Conservation (phyloP, 1,284 basidiomycete species). For the Neolentinus lepideus region DNA sequence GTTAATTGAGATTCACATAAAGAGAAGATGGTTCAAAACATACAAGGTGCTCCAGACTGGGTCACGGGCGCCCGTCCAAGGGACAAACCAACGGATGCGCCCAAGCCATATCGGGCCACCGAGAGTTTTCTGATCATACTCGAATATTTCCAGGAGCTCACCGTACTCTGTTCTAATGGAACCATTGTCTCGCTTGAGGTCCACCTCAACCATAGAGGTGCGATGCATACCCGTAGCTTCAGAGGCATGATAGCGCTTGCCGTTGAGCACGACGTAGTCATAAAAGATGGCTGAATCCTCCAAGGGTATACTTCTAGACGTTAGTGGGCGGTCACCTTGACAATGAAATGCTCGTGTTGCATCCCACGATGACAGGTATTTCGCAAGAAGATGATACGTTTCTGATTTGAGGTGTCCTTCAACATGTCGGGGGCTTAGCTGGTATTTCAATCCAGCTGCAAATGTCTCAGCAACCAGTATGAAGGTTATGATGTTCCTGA, state of each 20-base stretch:
- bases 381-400: neutral
- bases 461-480: neutral
- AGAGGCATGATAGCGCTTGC: neutral
- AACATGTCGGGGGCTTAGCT: neutral
- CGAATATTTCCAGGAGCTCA: too few relatives aligned
- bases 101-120: too few relatives aligned
- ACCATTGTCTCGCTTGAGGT: too few relatives aligned
- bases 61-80: too few relatives aligned
- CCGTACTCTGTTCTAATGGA: too few relatives aligned
- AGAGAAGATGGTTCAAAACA: too few relatives aligned
- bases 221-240: too few relatives aligned
- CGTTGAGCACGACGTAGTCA: neutral
- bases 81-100: too few relatives aligned
- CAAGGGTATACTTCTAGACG: neutral
- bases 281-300: neutral
- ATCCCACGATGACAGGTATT: neutral
- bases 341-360: neutral
- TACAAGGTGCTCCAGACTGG: too few relatives aligned
- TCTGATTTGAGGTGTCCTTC: neutral
- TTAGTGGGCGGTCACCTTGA: neutral
- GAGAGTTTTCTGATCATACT: too few relatives aligned
- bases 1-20: too few relatives aligned
- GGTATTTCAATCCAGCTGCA: neutral
- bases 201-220: too few relatives aligned
- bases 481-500: neutral